Percentiles rank a stretch among this genome's conserved stretches.
Evolutionary conservation across 139 green algal genomes (phyloP).

Genomic region (Pseudopediastrum boryanum): DNA sequence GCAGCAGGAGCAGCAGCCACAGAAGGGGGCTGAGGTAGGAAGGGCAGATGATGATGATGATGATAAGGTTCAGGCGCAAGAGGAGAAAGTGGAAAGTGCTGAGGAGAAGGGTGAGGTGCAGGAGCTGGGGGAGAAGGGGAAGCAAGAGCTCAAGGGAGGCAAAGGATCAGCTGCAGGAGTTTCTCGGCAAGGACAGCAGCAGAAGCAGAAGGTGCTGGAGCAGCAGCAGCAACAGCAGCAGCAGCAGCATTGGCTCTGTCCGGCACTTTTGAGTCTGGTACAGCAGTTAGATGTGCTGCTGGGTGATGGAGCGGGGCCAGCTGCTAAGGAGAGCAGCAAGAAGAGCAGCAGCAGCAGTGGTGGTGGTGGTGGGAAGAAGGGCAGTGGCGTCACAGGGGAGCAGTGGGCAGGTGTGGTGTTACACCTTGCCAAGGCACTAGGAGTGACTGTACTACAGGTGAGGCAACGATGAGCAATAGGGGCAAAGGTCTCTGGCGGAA

Average conservation of each 20-base stretch:
- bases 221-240: slow-evolving; percentile 4
- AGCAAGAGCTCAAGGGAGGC: too few species aligned
- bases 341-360: not conserved
- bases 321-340: slow-evolving; percentile 12
- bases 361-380: not conserved
- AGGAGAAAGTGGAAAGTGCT: too few species aligned
- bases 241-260: slow-evolving; percentile 23
- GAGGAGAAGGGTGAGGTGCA: too few species aligned
- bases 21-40: too few species aligned
- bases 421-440: slow-evolving; percentile 4
- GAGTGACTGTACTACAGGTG: slow-evolving; percentile 14
- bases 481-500: too few species aligned
- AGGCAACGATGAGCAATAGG: too few species aligned
- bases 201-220: not conserved
- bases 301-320: not conserved
- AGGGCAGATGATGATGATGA: too few species aligned
- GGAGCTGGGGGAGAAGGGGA: too few species aligned
- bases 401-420: not conserved
- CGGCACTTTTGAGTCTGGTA: slow-evolving; percentile 7
- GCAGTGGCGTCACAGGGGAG: not conserved
- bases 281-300: slow-evolving; percentile 4
- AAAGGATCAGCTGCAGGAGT: too few species aligned
- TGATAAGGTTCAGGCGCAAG: too few species aligned
- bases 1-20: too few species aligned
- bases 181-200: not conserved